Conservation (phyloP, 306 rosid genomes). For the Quillaja saponaria region DNA sequence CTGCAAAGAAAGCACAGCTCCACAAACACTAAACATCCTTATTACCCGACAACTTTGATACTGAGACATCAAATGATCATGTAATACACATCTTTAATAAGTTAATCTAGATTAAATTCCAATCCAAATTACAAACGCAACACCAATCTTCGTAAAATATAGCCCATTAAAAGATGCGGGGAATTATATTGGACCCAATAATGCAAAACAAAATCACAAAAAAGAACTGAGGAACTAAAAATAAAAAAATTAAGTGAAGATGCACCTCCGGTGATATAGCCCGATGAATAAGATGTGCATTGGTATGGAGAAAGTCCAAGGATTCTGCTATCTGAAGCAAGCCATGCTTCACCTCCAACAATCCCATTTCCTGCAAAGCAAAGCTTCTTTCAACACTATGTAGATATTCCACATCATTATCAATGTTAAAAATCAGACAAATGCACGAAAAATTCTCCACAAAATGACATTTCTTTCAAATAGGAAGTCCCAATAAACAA, state of each 20-base stretch:
- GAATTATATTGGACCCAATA: no score
- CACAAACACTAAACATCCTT: no score
- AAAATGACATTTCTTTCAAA: neutral
- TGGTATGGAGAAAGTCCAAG: conserved; percentile 87
- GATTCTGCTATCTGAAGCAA: conserved; percentile 94
- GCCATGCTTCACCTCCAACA: conserved; percentile 96
- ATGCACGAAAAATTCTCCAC: neutral
- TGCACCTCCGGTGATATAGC: conserved; percentile 88
- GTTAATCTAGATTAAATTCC: no score
- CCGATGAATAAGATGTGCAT: conserved; percentile 87
- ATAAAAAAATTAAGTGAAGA: neutral
- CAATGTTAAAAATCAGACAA: neutral
- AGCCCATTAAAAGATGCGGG: no score
- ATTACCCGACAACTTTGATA: no score
- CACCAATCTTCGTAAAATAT: no score
- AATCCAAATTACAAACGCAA: no score
- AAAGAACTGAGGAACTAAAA: neutral
- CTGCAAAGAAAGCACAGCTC: no score
- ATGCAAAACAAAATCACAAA: no score
- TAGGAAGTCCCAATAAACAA: no score
- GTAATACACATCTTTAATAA: no score
- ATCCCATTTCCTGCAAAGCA: conserved; percentile 74
- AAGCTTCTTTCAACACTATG: conserved; percentile 6
- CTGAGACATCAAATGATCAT: no score
- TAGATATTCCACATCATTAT: neutral